These are phyloP conservation scores for Colletotrichum ledebouriae DNA, from an alignment of 2,329 filamentous ascomycete genomes.

Conservation along the genomic window DNA sequence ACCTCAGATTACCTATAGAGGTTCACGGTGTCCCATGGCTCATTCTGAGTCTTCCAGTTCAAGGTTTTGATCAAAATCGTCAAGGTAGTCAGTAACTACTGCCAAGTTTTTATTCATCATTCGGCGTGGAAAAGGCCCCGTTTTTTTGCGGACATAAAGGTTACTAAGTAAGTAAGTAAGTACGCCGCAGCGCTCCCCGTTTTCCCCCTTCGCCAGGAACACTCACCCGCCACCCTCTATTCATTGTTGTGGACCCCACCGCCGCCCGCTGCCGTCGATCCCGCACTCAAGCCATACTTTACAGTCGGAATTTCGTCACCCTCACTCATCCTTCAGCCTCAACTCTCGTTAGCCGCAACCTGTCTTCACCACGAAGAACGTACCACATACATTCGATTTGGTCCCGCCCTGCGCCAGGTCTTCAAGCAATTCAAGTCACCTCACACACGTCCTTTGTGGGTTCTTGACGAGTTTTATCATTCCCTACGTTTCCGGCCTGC, in stretches of 20 bases:
- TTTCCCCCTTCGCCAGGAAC: conserved; percentile 24
- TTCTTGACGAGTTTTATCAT: not conserved
- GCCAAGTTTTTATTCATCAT: too few relatives aligned
- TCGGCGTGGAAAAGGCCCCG: too few relatives aligned
- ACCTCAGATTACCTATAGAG: too few relatives aligned
- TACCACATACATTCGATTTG: not conserved
- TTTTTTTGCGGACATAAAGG: too few relatives aligned
- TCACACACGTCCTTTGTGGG: conserved; percentile 11
- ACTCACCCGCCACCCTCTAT: conserved; percentile 23
- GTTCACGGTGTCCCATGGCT: too few relatives aligned
- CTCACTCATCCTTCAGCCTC: conserved; percentile 30
- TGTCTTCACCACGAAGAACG: conserved; percentile 27
- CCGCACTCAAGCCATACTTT: conserved; percentile 31
- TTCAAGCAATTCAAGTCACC: not conserved
- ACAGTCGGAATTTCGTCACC: conserved; percentile 28
- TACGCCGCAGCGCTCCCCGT: too few relatives aligned
- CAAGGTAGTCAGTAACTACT: too few relatives aligned
- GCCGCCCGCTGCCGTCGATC: too few relatives aligned
- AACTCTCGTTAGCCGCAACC: conserved; percentile 21
- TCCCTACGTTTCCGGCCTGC: not conserved
- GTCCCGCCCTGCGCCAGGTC: conserved; percentile 1
- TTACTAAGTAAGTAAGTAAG: too few relatives aligned
- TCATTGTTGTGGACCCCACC: conserved; percentile 2
- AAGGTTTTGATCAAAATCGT: too few relatives aligned
- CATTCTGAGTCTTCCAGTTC: too few relatives aligned